Base-by-base conservation (phyloP, 1,139 yeast species). In the Entelexis sorbosivorans region DNA sequence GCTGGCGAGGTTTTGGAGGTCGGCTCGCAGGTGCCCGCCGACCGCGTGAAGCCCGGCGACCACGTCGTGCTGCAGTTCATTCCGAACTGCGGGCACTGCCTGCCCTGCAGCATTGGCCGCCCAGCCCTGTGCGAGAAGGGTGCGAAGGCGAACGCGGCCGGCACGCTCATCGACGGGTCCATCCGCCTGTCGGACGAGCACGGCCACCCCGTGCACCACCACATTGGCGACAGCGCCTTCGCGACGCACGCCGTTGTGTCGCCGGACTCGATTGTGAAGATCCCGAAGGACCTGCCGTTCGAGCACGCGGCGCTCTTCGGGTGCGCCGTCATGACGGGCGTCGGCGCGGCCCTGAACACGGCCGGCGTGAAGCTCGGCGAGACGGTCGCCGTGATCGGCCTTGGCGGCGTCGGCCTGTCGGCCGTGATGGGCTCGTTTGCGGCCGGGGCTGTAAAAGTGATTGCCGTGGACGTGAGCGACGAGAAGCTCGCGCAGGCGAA, bases 251-350 rank as follows among this genome's bases (percentile, higher is more conserved):
- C 57, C 9, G 52, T 54, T 14, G 57, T 54, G 11, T 49, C 54
- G 17, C 56, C 57, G 10, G 57, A 54, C 32, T 54, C 57, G 24
- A 14, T 54, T 16, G 57, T 54, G 29, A 48, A 46, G 44, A 48
- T 54, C 34, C 53, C 52, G 14, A 44, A 49, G 26, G 46, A 39
- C 13, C 45, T 54, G 11, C 45, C 48, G 7, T 54, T 47, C 38
- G 48, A 54, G 48, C 48, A 54, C 36, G 57, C 57, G n/a, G 57
- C 57, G 13, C 32, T 54, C 31, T 54, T 54, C 20, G 57, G 57
- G 7, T 91, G 98, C 68, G 98, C 98, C 73, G 88, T 91, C 64
- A 89, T 97, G 58, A 91, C 98, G 51, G 98, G 98, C 58, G 88
- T 85, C 67, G 98, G 98, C 69, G 96, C 97, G 51, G 98, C 96